Conservation (phyloP, 2,329 filamentous ascomycete species). For the Neoscytalidium dimidiatum region DNA sequence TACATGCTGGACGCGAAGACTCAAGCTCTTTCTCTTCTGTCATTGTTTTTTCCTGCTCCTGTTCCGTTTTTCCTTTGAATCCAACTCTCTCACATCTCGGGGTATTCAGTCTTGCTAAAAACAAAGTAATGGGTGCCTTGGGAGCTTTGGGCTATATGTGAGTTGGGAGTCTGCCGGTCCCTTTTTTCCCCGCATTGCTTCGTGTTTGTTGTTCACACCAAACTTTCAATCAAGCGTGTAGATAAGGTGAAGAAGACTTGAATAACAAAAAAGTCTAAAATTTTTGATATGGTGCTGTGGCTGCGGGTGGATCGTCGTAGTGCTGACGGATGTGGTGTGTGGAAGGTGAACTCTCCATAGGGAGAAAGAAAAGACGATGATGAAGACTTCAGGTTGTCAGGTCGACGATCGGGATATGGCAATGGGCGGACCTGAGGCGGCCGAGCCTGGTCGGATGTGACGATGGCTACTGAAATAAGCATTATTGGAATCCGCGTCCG, state of each 20-base stretch:
- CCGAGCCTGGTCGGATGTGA: no score
- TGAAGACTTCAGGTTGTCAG: no score
- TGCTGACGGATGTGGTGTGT: no score
- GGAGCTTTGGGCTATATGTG: conserved; percentile 15
- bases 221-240: conserved; percentile 2
- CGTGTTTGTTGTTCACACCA: not conserved
- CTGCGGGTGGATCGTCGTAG: not conserved
- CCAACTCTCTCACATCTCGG: not conserved
- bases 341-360: no score
- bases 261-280: not conserved
- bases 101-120: not conserved
- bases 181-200: conserved; percentile 10
- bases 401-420: no score
- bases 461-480: no score
- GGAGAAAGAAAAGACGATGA: no score
- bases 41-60: not conserved
- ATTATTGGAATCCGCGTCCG: no score
- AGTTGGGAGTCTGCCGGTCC: conserved; percentile 11
- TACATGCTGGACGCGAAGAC: not conserved
- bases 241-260: not conserved
- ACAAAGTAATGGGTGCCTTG: conserved; percentile 13
- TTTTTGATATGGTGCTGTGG: not conserved
- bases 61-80: not conserved
- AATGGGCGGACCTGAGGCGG: no score
- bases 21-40: not conserved